These are phyloP conservation scores for Cladosporium oxysporum DNA, from an alignment of 2,329 filamentous ascomycete species.

Conservation along the genomic window DNA sequence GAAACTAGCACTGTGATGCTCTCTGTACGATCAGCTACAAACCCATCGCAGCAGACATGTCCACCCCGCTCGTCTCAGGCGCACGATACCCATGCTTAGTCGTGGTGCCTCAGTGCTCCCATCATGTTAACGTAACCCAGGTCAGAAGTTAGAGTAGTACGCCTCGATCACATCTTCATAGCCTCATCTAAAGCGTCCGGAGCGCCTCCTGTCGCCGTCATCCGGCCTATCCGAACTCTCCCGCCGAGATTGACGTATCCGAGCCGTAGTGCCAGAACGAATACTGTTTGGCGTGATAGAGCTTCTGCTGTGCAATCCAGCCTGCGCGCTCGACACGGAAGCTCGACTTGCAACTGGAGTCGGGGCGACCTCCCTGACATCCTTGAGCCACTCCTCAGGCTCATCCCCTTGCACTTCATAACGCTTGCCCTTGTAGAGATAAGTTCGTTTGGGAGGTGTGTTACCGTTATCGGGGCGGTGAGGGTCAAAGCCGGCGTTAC, in stretches of 20 bases:
- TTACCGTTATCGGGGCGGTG: not conserved
- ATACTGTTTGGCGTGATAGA: constrained; percentile 5
- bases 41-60: not conserved
- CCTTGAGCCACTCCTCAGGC: constrained; percentile 13
- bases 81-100: not conserved
- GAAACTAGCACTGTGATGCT: not conserved
- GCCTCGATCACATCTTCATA: not conserved
- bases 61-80: not conserved
- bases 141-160: not conserved
- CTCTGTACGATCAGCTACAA: not conserved
- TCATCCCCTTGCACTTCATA: constrained; percentile 19
- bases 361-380: constrained; percentile 6
- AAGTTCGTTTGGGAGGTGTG: not conserved
- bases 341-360: not conserved
- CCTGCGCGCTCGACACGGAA: not conserved
- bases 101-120: not conserved
- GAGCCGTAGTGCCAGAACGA: not conserved
- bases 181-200: constrained; percentile 7
- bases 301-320: not conserved
- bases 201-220: not conserved
- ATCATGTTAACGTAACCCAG: not conserved
- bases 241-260: constrained; percentile 2
- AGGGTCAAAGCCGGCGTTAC: constrained; percentile 18
- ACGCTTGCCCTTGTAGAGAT: constrained; percentile 10
- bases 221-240: not conserved